These are phyloP conservation scores for Neonothopanus nambi DNA, from an alignment of 1,284 basidiomycete species.

Conservation along the genomic window DNA sequence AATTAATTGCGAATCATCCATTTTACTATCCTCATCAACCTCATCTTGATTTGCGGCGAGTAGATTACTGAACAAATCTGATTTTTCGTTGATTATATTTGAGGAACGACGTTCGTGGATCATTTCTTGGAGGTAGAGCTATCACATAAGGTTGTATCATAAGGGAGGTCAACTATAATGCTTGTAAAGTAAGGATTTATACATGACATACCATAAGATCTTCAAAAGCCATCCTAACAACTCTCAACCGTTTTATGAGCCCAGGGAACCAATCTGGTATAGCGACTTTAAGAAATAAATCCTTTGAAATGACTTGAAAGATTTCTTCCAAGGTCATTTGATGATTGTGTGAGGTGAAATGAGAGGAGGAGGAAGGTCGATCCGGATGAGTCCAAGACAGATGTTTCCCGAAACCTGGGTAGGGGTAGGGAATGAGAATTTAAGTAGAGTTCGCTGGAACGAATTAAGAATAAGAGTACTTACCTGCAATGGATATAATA, in stretches of 20 bases:
- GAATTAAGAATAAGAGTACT: not conserved
- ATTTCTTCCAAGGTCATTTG: slow-evolving; percentile 58
- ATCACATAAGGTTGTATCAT: no score
- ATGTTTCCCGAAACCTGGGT: slow-evolving; percentile 49
- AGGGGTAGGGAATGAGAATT: not conserved
- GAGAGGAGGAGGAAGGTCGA: no score
- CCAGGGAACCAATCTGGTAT: slow-evolving; percentile 47
- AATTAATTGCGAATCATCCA: slow-evolving; percentile 40
- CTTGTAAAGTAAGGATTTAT: no score
- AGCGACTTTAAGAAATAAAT: slow-evolving; percentile 43
- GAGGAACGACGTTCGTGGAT: no score
- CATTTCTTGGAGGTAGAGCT: no score
- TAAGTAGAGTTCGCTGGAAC: not conserved
- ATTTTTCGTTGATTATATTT: slow-evolving; percentile 41
- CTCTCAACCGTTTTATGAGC: slow-evolving; percentile 37
- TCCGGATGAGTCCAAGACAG: slow-evolving; percentile 52
- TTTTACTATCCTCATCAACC: slow-evolving; percentile 33
- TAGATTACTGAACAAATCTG: slow-evolving; percentile 58
- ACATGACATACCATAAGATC: slow-evolving; percentile 44
- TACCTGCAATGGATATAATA: no score
- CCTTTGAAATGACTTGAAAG: slow-evolving; percentile 45
- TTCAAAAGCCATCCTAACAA: slow-evolving; percentile 41
- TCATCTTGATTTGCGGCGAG: slow-evolving; percentile 42
- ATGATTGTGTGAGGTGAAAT: no score
- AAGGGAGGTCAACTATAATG: no score